phyloP scores from a whole-genome alignment of 1,284 basidiomycete species.

The Hypsizygus ulmarius region DNA sequence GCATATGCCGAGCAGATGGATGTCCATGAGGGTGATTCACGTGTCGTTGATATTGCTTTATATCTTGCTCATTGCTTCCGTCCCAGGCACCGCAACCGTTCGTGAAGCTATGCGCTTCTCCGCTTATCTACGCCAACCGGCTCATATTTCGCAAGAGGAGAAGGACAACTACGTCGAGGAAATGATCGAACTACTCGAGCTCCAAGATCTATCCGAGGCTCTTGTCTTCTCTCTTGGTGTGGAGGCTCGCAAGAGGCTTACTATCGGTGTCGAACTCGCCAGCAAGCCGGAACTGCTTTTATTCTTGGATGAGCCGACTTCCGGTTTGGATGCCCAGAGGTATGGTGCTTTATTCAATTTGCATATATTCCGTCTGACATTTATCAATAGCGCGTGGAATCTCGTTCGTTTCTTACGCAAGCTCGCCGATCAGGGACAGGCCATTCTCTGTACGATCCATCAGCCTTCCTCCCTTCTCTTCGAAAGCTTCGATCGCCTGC shows the following conservation, averaged over 20 bases:
- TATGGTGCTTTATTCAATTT: constrained; percentile 10
- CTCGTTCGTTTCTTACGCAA: constrained; percentile 82
- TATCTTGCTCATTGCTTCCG: background rate
- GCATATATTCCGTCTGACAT: constrained; percentile 1
- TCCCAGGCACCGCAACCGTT: constrained; percentile 67
- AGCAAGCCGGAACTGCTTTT: constrained; percentile 81
- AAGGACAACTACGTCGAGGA: constrained; percentile 83
- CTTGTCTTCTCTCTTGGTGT: constrained; percentile 63
- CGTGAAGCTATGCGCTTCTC: constrained; percentile 90
- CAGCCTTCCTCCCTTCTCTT: constrained; percentile 48
- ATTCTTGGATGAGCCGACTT: constrained; percentile 66
- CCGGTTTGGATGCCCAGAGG: constrained; percentile 72
- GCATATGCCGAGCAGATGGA: constrained; percentile 90
- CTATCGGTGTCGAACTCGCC: constrained; percentile 87
- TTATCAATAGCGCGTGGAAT: constrained; percentile 65
- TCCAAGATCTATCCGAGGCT: constrained; percentile 63
- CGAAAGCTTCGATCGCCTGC: constrained; percentile 74
- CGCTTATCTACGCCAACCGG: constrained; percentile 86
- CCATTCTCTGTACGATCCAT: constrained; percentile 75
- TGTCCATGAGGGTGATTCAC: constrained; percentile 63
- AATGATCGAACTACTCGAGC: constrained; percentile 68
- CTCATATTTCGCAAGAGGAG: constrained; percentile 66
- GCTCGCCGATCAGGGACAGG: constrained; percentile 84
- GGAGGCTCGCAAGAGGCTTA: constrained; percentile 83
- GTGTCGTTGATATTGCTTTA: background rate